phyloP scores from a whole-genome alignment of 192 early-diverging fungal genomes.

The Rhizoclosmatium globosum region DNA sequence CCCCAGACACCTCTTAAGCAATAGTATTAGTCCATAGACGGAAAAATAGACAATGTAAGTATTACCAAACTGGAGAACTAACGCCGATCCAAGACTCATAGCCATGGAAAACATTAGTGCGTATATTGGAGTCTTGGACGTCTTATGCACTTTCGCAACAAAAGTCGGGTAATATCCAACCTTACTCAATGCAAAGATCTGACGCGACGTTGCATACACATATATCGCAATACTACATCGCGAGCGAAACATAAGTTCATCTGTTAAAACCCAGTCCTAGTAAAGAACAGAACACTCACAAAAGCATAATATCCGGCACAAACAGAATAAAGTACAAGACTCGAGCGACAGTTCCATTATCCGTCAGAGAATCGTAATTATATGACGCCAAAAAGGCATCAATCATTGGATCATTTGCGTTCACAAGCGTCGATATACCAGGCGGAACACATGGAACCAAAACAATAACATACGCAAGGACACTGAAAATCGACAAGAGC shows the following conservation, averaged over 20 bases:
- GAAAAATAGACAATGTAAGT: too few relatives aligned
- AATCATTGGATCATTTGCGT: not conserved
- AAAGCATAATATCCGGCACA: not conserved
- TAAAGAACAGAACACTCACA: constrained; percentile 21
- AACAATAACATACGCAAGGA: not conserved
- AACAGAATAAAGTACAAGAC: constrained; percentile 4
- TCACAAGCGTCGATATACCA: not conserved
- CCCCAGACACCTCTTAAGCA: not conserved
- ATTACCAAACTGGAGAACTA: not conserved
- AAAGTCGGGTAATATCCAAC: not conserved
- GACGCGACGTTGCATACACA: not conserved
- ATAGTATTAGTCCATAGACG: too few relatives aligned
- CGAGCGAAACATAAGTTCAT: too few relatives aligned
- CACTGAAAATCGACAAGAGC: not conserved
- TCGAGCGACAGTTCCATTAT: not conserved
- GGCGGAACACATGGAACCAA: not conserved
- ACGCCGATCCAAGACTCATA: not conserved
- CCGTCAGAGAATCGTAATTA: not conserved
- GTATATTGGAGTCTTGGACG: not conserved
- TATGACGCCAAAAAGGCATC: not conserved
- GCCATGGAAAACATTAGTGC: not conserved
- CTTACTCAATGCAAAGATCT: not conserved
- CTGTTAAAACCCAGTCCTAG: too few relatives aligned
- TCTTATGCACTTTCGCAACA: not conserved
- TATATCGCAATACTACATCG: not conserved